A percentile compares a stretch with the other conserved stretches of the same genome.
phyloP scores from a whole-genome alignment of 2,329 filamentous ascomycete species.

The Aspergillus sp. region DNA sequence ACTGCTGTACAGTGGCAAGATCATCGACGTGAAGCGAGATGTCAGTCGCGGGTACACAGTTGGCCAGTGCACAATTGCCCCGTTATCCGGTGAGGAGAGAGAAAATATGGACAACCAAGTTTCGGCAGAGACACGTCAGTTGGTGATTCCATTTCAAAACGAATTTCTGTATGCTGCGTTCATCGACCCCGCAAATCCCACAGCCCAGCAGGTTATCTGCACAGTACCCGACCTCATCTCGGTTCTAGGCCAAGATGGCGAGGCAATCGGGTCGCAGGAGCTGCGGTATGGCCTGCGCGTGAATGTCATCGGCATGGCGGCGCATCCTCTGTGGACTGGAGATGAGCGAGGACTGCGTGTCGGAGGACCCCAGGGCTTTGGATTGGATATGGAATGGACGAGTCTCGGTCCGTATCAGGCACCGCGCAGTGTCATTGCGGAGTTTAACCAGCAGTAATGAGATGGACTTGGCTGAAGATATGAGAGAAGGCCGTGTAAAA shows the following conservation, averaged over 20 bases:
- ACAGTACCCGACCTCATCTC: conserved; percentile 42
- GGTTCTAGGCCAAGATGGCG: conserved; percentile 48
- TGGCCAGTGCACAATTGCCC: conserved; percentile 33
- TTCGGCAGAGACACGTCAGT: conserved; percentile 6
- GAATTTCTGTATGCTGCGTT: background rate
- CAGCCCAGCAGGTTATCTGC: conserved; percentile 15
- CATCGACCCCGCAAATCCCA: background rate
- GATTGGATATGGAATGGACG: conserved; percentile 19
- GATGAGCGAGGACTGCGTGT: conserved; percentile 38
- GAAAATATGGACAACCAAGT: conserved; percentile 13
- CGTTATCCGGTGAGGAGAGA: conserved; percentile 26
- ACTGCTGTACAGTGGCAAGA: conserved; percentile 49
- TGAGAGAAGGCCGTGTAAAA: too few relatives aligned
- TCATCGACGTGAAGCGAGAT: conserved; percentile 46
- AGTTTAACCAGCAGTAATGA: background rate
- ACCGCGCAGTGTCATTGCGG: conserved; percentile 20
- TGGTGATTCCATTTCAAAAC: background rate
- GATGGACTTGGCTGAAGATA: background rate
- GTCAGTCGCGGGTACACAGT: conserved; percentile 43
- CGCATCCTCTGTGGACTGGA: conserved; percentile 53
- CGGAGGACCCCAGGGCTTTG: conserved; percentile 46
- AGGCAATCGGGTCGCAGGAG: conserved; percentile 54
- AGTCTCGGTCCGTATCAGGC: conserved; percentile 22
- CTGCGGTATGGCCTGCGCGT: conserved; percentile 55
- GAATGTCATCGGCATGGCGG: conserved; percentile 52